These are phyloP conservation scores for Amauroascus niger DNA, from an alignment of 2,329 filamentous ascomycete species.

Conservation along the genomic window DNA sequence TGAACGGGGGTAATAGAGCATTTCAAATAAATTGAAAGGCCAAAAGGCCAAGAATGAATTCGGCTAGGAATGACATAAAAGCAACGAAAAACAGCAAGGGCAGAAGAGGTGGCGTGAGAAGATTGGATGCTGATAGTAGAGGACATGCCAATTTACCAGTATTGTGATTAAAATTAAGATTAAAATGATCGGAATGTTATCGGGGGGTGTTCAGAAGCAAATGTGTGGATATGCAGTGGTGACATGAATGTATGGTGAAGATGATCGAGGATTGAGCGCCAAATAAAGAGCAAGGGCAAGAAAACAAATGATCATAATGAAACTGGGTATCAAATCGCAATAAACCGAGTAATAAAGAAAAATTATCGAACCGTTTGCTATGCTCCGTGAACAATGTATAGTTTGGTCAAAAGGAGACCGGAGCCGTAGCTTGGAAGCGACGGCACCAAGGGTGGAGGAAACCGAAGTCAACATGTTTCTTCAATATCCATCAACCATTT, in stretches of 20 bases:
- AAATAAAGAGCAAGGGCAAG: no score
- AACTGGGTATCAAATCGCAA: conserved; percentile 5
- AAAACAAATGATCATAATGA: background rate
- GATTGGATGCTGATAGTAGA: background rate
- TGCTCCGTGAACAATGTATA: no score
- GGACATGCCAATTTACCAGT: background rate
- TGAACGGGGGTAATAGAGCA: no score
- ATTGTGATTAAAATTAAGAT: conserved; percentile 4
- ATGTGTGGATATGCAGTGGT: background rate
- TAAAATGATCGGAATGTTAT: background rate
- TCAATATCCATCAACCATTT: conserved; percentile 47
- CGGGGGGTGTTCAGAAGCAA: background rate
- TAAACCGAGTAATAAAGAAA: background rate
- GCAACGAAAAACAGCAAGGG: background rate
- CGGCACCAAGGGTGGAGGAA: background rate
- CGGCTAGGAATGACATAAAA: background rate
- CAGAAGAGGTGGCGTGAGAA: background rate
- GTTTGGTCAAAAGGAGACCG: no score
- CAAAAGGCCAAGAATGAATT: background rate
- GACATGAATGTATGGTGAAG: background rate
- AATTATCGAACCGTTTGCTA: background rate
- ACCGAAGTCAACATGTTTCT: conserved; percentile 29
- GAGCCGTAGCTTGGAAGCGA: no score
- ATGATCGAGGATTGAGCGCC: no score
- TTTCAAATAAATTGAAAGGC: background rate